phyloP scores from a whole-genome alignment of 257 asterid species.

The Solanum ossicruentum region DNA sequence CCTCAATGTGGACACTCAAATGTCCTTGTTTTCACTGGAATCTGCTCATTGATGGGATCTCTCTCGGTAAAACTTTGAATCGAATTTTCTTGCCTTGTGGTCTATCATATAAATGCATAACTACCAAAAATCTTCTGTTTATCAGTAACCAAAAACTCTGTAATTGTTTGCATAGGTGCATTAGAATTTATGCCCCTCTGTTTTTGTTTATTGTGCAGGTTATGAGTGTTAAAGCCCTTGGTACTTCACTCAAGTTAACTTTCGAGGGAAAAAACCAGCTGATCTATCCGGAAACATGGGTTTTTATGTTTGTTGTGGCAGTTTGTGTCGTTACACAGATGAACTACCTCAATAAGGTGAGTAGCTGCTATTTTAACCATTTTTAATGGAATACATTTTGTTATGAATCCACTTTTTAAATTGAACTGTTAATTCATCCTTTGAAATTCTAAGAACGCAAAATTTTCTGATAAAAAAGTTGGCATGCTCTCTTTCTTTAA shows the following conservation, averaged over 20 bases:
- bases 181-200: neutral
- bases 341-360: constrained; percentile 90
- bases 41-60: constrained; percentile 87
- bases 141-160: neutral
- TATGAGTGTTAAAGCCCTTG: constrained; percentile 90
- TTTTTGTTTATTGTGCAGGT: constrained; percentile 36
- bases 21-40: constrained; percentile 69
- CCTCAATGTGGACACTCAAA: constrained; percentile 69
- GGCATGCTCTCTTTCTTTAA: neutral
- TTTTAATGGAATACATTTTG: neutral
- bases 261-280: constrained; percentile 79
- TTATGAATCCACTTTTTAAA: neutral
- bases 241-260: constrained; percentile 71
- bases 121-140: neutral
- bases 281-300: constrained; percentile 69
- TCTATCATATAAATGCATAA: neutral
- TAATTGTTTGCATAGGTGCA: neutral
- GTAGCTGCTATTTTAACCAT: neutral
- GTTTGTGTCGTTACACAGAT: constrained; percentile 71
- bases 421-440: neutral
- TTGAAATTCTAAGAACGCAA: neutral
- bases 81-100: neutral
- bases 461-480: neutral
- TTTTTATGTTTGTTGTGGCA: constrained; percentile 56
- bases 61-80: constrained; percentile 50